These are phyloP conservation scores for Pythium rishiriense DNA, from an alignment of 352 stramenopile species.

Conservation along the genomic window DNA sequence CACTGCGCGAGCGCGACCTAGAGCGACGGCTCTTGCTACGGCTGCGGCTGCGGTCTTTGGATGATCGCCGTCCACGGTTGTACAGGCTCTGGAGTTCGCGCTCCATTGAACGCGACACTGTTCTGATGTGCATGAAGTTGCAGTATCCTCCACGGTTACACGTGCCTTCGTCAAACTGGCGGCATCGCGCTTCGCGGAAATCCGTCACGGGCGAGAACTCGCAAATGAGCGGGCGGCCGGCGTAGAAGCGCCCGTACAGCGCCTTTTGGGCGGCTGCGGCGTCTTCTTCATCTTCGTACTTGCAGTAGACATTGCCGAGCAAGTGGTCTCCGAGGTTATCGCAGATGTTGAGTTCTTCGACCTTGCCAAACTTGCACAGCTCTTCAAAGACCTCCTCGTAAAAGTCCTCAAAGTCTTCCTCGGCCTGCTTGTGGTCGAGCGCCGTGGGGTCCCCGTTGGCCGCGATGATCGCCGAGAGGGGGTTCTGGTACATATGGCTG, in stretches of 20 bases:
- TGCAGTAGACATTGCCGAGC: slow-evolving; percentile 99
- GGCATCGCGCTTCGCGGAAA: slow-evolving; percentile 97
- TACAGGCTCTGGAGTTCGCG: slow-evolving; percentile 86
- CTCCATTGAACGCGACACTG: slow-evolving; percentile 81
- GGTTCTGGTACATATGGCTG: slow-evolving; percentile 99
- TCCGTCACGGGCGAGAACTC: slow-evolving; percentile 99
- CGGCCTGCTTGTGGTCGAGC: slow-evolving; percentile 89
- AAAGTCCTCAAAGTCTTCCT: slow-evolving; percentile 97
- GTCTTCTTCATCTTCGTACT: slow-evolving; percentile 99
- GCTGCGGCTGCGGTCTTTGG: slow-evolving; percentile 48
- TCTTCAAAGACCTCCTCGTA: slow-evolving; percentile 98
- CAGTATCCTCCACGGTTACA: slow-evolving; percentile 98
- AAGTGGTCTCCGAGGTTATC: slow-evolving; percentile 99
- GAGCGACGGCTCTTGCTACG: slow-evolving; percentile 42
- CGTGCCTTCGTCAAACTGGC: slow-evolving; percentile 98
- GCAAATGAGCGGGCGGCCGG: slow-evolving; percentile 92
- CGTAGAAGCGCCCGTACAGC: slow-evolving; percentile 98
- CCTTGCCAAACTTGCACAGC: slow-evolving; percentile 97
- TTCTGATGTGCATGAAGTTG: slow-evolving; percentile 99
- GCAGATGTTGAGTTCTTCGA: slow-evolving; percentile 99
- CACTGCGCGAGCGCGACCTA: slow-evolving; percentile 41
- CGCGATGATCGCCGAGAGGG: slow-evolving; percentile 87
- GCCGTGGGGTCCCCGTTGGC: slow-evolving; percentile 80
- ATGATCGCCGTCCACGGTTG: slow-evolving; percentile 63
- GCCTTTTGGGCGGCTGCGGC: slow-evolving; percentile 95